These are phyloP conservation scores for Exophiala xenobiotica DNA, from an alignment of 2,329 filamentous ascomycete species.

Conservation along the genomic window DNA sequence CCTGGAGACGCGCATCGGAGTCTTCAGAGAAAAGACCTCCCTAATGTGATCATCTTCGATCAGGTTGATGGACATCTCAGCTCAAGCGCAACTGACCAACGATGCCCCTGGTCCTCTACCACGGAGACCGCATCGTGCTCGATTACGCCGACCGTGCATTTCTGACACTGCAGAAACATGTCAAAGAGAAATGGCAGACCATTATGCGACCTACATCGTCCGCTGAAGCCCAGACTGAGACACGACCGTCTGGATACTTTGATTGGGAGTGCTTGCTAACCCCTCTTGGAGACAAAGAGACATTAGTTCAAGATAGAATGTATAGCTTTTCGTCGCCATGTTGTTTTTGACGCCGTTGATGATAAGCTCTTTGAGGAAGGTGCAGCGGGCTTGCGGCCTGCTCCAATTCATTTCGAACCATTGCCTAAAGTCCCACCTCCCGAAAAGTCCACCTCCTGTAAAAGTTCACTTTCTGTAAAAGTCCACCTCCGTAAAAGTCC, in stretches of 20 bases:
- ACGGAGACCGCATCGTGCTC: neutral
- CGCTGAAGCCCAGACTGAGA: neutral
- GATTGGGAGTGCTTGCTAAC: neutral
- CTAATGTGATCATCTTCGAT: neutral
- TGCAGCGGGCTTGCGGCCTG: no score
- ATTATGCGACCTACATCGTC: neutral
- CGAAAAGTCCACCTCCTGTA: no score
- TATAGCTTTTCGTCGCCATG: no score
- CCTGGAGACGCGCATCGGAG: neutral
- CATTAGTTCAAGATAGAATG: no score
- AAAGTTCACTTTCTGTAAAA: no score
- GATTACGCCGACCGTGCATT: neutral
- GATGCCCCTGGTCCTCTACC: neutral
- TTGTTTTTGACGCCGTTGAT: no score
- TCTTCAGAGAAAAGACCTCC: neutral
- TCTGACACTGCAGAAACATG: neutral
- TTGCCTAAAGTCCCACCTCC: no score
- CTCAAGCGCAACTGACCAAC: neutral
- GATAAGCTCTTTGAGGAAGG: no score
- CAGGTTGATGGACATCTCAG: neutral
- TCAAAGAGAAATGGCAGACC: neutral
- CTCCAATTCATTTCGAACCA: no score
- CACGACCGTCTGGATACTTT: neutral
- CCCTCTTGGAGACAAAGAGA: neutral
- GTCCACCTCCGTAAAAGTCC: no score